Base-by-base conservation (phyloP, 2,329 filamentous ascomycete genomes). In the Ceratocystis lukuohia region DNA sequence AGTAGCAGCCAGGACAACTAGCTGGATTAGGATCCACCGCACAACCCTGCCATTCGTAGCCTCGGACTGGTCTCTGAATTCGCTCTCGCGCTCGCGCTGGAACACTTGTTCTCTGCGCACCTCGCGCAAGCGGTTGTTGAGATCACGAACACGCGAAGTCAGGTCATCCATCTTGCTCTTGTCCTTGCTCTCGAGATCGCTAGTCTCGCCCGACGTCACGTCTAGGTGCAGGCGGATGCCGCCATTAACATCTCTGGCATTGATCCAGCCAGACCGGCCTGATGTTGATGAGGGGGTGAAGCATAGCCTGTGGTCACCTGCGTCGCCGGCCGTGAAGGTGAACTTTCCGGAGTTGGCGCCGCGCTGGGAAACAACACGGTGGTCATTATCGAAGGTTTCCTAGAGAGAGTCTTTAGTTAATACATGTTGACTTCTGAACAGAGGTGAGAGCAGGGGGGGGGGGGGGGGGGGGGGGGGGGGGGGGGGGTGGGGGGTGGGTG, bases 21-120 rank as follows among this genome's bases (percentile, higher is more conserved):
- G 80, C 77, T 99, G 94, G 71, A 97, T 88, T 70, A 96, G 74
- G 71, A 94, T 93, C 93, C 94, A 99, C 71, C 91, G 87, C 63
- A 97, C 86, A 70, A 97, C 93, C 72, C 93, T 88, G 66, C 86
- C 80, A 77, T 99, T 99, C 70, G 93, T 96, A 53, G 84, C 81
- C 77, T 99, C 94, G 72, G 91, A 96, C 77, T 97, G 94, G 77
- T 99, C 94, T 78, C 94, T 85, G 82, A 99, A 99, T 76, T 97
- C 92, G 72, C 91, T 91, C 75, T 99, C 94, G 71, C 94, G 90
- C 82, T 97, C 94, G 74, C 92, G 82, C 77, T 99, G 94, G 80
- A 96, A 97, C 67, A 97, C 85, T 82, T 99, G 94, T 80, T 99
- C 94, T 72, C 92, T 81, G 73, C 90, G 83, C 69, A 99, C 91